A percentile compares a stretch with the other conserved stretches of the same genome.
phyloP scores from a whole-genome alignment of 2,329 filamentous ascomycete species.

The Xylariaceae sp. region DNA sequence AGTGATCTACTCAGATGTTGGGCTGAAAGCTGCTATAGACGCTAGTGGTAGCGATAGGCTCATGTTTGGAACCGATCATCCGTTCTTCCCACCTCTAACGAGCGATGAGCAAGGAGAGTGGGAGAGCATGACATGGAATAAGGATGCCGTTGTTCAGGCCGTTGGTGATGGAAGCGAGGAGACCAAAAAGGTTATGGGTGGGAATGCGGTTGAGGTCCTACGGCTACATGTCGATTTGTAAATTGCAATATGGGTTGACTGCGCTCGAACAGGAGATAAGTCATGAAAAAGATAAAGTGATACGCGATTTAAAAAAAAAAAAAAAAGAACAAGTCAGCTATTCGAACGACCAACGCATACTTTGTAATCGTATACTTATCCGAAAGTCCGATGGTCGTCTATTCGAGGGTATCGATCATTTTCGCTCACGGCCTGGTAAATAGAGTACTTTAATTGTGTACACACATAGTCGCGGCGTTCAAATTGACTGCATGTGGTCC shows the following conservation, averaged over 20 bases:
- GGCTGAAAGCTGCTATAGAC: constrained; percentile 67
- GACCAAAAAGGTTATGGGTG: constrained; percentile 31
- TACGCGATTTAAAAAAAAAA: too few relatives aligned
- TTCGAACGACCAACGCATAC: too few relatives aligned
- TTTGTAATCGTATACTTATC: too few relatives aligned
- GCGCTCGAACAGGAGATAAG: too few relatives aligned
- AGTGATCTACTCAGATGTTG: constrained; percentile 76
- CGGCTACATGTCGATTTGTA: constrained; percentile 25
- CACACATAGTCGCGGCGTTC: too few relatives aligned
- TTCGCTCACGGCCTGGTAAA: too few relatives aligned
- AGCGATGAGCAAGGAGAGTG: constrained; percentile 62
- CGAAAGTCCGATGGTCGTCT: too few relatives aligned
- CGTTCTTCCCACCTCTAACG: constrained; percentile 76
- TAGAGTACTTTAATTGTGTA: too few relatives aligned
- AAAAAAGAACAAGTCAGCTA: too few relatives aligned
- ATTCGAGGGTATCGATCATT: too few relatives aligned
- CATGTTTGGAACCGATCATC: constrained; percentile 81
- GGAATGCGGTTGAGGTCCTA: constrained; percentile 31
- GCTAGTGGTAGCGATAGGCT: constrained; percentile 64
- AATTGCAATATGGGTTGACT: background rate
- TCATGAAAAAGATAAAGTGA: too few relatives aligned
- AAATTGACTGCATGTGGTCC: too few relatives aligned
- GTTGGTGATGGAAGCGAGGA: constrained; percentile 28
- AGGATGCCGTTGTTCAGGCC: constrained; percentile 32
- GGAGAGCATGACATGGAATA: constrained; percentile 65